Percentiles rank a stretch among this genome's conserved stretches.
These are phyloP conservation scores for Colletotrichum sidae DNA, from an alignment of 2,329 filamentous ascomycete genomes.

Conservation along the genomic window DNA sequence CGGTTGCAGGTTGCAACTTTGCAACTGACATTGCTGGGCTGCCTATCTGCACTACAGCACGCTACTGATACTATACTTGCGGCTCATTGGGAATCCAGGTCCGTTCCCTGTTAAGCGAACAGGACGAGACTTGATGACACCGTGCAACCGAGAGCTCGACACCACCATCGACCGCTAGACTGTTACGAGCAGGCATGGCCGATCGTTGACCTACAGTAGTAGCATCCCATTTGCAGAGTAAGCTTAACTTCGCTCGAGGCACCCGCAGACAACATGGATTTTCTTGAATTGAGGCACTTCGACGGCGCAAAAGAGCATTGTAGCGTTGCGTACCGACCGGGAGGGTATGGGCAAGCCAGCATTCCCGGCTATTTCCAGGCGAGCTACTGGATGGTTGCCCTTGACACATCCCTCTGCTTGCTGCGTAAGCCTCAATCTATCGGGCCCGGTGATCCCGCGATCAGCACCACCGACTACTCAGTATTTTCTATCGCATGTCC, in stretches of 20 bases:
- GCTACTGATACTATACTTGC: too few species aligned
- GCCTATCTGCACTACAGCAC: too few species aligned
- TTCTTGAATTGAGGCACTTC: slow-evolving; percentile 4
- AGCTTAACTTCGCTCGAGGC: slow-evolving; percentile 28
- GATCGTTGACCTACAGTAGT: neutral
- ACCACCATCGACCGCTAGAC: slow-evolving; percentile 7
- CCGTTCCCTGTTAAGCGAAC: slow-evolving; percentile 10
- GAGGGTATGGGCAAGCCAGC: neutral
- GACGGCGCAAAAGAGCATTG: slow-evolving; percentile 6
- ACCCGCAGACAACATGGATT: neutral
- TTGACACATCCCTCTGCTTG: slow-evolving; percentile 29
- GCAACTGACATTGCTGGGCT: slow-evolving; percentile 3
- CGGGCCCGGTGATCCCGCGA: slow-evolving; percentile 34
- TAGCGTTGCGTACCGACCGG: slow-evolving; percentile 11
- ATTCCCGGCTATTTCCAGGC: slow-evolving; percentile 27
- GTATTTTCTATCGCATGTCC: slow-evolving; percentile 18
- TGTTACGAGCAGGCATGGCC: neutral
- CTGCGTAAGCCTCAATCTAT: slow-evolving; percentile 35
- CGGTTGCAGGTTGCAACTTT: slow-evolving; percentile 1
- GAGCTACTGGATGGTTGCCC: neutral
- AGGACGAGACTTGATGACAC: slow-evolving; percentile 17
- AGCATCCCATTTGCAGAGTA: slow-evolving; percentile 10
- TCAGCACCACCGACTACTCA: slow-evolving; percentile 19
- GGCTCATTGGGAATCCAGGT: neutral
- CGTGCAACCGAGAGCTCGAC: slow-evolving; percentile 18